These are phyloP conservation scores for Eucalyptus curtisii DNA, from an alignment of 345 rosid genomes.

Conservation along the genomic window DNA sequence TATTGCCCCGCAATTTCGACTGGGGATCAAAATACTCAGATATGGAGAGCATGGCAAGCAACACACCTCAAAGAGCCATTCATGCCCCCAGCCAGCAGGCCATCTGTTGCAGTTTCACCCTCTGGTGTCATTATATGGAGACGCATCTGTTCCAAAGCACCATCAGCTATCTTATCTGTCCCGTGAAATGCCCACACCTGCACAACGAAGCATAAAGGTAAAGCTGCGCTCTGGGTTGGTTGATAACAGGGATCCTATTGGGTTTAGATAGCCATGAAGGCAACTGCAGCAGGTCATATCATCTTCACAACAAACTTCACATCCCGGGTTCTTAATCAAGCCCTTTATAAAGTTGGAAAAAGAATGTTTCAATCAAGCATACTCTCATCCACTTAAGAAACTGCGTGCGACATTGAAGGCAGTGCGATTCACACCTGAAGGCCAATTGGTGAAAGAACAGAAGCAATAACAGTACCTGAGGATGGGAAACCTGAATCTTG, in stretches of 20 bases:
- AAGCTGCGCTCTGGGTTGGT: not conserved
- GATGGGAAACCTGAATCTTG: constrained; percentile 51
- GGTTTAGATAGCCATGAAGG: not conserved
- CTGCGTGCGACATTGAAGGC: not conserved
- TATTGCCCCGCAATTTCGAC: not conserved
- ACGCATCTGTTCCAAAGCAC: constrained; percentile 33
- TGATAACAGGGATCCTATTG: not conserved
- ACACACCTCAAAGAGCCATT: constrained; percentile 55
- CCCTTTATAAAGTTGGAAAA: not conserved
- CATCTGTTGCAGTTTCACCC: constrained; percentile 32
- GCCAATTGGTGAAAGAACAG: not conserved
- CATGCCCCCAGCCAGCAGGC: constrained; percentile 38
- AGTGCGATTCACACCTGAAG: not conserved
- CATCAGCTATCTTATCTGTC: constrained; percentile 23
- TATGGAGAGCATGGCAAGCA: not conserved
- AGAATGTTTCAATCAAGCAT: not conserved
- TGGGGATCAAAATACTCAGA: not conserved
- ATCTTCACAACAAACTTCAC: not conserved
- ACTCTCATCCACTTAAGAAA: not conserved
- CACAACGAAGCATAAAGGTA: not conserved
- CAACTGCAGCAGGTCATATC: not conserved
- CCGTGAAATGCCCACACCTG: constrained; percentile 55
- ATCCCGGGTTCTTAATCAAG: not conserved
- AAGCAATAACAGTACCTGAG: constrained; percentile 29
- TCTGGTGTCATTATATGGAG: constrained; percentile 26